phyloP scores from a whole-genome alignment of 2,329 filamentous ascomycete species.

The Stachybotrys echinatus region DNA sequence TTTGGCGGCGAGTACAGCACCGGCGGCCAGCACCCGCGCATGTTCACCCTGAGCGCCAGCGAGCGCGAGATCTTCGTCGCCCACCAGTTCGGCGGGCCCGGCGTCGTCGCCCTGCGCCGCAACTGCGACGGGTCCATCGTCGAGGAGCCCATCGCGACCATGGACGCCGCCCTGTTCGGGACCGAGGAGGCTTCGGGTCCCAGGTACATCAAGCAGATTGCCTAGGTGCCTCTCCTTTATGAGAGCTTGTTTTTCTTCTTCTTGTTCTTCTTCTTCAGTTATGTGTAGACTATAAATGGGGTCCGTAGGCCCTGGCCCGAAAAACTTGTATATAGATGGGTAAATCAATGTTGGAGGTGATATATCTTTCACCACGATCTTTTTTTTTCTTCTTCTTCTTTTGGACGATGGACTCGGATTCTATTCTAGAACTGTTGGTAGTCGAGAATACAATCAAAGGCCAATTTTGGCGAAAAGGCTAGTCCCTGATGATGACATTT shows the following conservation, averaged over 20 bases:
- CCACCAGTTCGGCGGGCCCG: conserved; percentile 37
- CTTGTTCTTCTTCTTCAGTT: conserved; percentile 5
- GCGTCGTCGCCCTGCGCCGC: conserved; percentile 33
- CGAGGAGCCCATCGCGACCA: conserved; percentile 17
- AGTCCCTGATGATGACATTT: too few relatives aligned
- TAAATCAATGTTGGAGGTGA: too few relatives aligned
- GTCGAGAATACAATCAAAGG: too few relatives aligned
- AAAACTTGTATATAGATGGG: too few relatives aligned
- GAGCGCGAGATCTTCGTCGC: conserved; percentile 36
- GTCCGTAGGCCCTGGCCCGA: too few relatives aligned
- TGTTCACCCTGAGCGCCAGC: conserved; percentile 35
- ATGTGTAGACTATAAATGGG: too few relatives aligned
- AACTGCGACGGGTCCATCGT: conserved; percentile 20
- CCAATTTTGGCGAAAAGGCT: too few relatives aligned
- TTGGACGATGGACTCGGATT: too few relatives aligned
- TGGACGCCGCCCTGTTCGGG: conserved; percentile 20
- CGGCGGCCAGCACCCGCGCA: conserved; percentile 35
- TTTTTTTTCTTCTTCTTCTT: too few relatives aligned
- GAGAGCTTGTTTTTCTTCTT: background rate
- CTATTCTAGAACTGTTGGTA: too few relatives aligned
- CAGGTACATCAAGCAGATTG: conserved; percentile 26
- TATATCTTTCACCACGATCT: too few relatives aligned
- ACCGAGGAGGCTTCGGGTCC: conserved; percentile 17
- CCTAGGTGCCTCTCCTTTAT: conserved; percentile 1
- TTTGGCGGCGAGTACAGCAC: conserved; percentile 27